Evolutionary conservation across 495 filamentous ascomycete genomes (phyloP).

Genomic region (Hypoxylon fragiforme): DNA sequence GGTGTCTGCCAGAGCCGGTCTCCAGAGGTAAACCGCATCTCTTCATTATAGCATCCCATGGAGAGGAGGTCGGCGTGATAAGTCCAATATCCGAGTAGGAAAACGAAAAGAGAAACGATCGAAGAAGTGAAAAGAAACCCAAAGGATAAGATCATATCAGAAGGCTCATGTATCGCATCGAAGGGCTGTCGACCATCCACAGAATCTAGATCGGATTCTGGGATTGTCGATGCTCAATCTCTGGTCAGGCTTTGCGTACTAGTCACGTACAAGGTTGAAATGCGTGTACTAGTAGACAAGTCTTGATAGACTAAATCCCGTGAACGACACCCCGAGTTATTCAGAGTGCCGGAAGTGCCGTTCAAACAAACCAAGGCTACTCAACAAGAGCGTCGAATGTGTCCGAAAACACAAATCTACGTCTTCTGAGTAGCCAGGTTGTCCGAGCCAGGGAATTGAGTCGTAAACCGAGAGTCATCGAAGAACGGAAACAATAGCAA

Average conservation of each 20-base stretch:
- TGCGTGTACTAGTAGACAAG: constrained; percentile 3
- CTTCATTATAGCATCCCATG: constrained; percentile 46
- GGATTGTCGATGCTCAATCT: constrained; percentile 20
- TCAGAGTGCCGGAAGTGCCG: constrained; percentile 40
- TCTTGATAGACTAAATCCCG: constrained; percentile 32
- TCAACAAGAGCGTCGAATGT: constrained; percentile 26
- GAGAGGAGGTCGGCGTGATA: constrained; percentile 44
- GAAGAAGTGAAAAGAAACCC: constrained; percentile 29
- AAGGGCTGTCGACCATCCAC: constrained; percentile 19
- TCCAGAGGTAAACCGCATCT: constrained; percentile 31
- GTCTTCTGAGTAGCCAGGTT: constrained; percentile 22
- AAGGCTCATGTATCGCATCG: constrained; percentile 37
- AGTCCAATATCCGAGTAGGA: constrained; percentile 33
- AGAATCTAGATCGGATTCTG: neutral
- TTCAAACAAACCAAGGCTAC: constrained; percentile 33
- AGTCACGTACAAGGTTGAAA: neutral
- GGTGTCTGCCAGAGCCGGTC: constrained; percentile 1
- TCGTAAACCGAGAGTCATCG: constrained; percentile 41
- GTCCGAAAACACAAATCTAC: constrained; percentile 23
- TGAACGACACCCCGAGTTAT: constrained; percentile 28
- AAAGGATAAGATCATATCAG: constrained; percentile 25
- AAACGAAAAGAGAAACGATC: constrained; percentile 31
- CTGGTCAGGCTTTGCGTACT: constrained; percentile 17
- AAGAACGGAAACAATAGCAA: constrained; percentile 44
- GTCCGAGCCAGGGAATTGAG: constrained; percentile 41